A percentile compares a stretch with the other conserved stretches of the same genome.
These are phyloP conservation scores for Arthrobotrys musiformis DNA, from an alignment of 2,329 filamentous ascomycete species.

Conservation along the genomic window DNA sequence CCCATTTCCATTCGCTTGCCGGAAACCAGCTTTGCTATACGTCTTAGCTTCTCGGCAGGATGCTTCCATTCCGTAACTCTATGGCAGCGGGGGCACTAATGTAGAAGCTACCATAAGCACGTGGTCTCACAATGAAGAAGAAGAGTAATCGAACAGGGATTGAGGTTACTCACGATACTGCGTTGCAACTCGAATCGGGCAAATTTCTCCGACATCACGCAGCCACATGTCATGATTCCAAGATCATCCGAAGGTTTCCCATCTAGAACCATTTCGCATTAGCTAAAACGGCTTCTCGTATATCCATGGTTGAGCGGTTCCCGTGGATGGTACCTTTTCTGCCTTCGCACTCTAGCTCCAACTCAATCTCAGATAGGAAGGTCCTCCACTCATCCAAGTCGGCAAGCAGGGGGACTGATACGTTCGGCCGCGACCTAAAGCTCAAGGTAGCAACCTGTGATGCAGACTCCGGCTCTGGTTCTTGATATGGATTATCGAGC, in stretches of 20 bases:
- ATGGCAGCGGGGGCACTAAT: conserved; percentile 53
- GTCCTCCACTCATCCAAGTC: conserved; percentile 56
- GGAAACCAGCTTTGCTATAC: conserved; percentile 39
- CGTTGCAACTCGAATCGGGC: conserved; percentile 50
- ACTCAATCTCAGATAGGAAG: conserved; percentile 56
- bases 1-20: conserved; percentile 53
- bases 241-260: conserved; percentile 55
- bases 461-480: conserved; percentile 46
- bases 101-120: conserved; percentile 22
- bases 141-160: conserved; percentile 17
- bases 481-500: conserved; percentile 49
- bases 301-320: conserved; percentile 53
- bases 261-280: conserved; percentile 50
- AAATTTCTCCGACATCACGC: conserved; percentile 55
- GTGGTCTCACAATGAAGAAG: neutral
- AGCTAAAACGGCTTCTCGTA: conserved; percentile 39
- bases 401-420: conserved; percentile 56
- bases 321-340: conserved; percentile 50
- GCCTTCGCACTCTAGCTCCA: conserved; percentile 56
- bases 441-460: conserved; percentile 56
- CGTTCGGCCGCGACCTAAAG: conserved; percentile 56
- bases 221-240: conserved; percentile 55
- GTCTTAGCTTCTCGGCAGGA: conserved; percentile 44
- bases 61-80: conserved; percentile 48
- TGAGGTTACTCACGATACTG: conserved; percentile 43